A percentile compares a stretch with the other conserved stretches of the same genome.
These are phyloP conservation scores for Podospora tetraspora DNA, from an alignment of 495 filamentous ascomycete genomes.

Conservation along the genomic window DNA sequence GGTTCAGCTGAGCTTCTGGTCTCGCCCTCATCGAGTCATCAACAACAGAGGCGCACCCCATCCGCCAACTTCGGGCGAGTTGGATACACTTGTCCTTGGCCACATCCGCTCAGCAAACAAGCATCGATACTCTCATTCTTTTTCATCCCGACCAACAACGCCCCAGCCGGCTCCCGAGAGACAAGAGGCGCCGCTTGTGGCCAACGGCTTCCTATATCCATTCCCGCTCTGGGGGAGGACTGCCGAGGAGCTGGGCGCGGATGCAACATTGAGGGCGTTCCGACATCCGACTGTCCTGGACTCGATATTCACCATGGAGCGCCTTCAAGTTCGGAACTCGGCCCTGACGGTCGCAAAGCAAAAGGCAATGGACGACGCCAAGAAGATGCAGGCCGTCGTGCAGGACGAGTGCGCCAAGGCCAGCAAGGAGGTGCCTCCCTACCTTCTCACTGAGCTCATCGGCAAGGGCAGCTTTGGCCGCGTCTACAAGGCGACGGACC, in stretches of 20 bases:
- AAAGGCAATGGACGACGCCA: slow-evolving; percentile 51
- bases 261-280: neutral
- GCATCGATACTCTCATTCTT: neutral
- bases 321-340: slow-evolving; percentile 37
- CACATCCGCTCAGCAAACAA: neutral
- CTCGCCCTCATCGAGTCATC: neutral
- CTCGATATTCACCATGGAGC: slow-evolving; percentile 31
- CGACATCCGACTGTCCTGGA: neutral
- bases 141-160: neutral
- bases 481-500: slow-evolving; percentile 75
- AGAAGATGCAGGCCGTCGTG: slow-evolving; percentile 48
- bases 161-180: slow-evolving; percentile 5
- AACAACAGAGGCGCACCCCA: neutral
- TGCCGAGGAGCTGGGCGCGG: neutral
- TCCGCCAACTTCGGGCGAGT: neutral
- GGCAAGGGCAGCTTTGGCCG: slow-evolving; percentile 95
- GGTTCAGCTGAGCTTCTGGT: neutral
- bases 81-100: neutral
- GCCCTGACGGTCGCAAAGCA: slow-evolving; percentile 37
- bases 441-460: slow-evolving; percentile 81
- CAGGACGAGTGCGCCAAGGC: slow-evolving; percentile 44
- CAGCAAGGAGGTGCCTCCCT: slow-evolving; percentile 49
- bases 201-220: neutral
- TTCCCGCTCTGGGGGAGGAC: neutral
- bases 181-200: neutral